Base-by-base conservation (phyloP, 1,284 basidiomycete species). In the Malassezia sp. region DNA sequence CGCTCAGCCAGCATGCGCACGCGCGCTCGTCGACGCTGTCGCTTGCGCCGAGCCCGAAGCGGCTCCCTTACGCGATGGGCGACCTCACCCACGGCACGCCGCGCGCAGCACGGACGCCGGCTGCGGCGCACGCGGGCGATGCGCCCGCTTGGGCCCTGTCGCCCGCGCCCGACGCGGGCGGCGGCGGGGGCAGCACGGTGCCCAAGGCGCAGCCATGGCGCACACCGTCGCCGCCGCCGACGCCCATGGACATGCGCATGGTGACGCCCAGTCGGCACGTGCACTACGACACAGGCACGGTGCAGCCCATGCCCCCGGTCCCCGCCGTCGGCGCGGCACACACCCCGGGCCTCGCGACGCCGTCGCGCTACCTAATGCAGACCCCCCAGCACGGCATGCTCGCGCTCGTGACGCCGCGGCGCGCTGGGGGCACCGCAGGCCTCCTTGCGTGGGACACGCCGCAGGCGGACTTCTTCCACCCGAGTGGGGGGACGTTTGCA, bases 201-300 rank as follows among this genome's bases (percentile, higher is more conserved):
- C n/a, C n/a, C n/a, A n/a, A n/a, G n/a, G n/a, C n/a, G n/a, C n/a
- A n/a, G n/a, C n/a, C 39, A 5, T 35, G 32, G 33, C 35, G 41
- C 18, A 43, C 47, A 29, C 47, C 47, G 5, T 49, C 47, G 35
- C 47, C 47, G 20, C 37, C 47, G 20, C 29, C 46, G 2, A 17
- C 42, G 27, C 24, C 20, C 23, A 38, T 40, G 29, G 37, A 46
- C 15, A 26, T 44, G 26, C 20, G 22, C 20, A 32, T 15, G 14
- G 26, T 34, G 29, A 49, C 47, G 14, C 47, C 47, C 5, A 49
- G 47, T 33, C 40, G 47, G 5, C 41, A 49, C 34, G 24, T 42
- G 7, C 14, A 32, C n/a, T 28, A 27, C 14, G 37, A 30, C 21
- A 14, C 15, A 23, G 27, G 20, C 4, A 11, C n/a, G 27, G 8